These are phyloP conservation scores for Chrysanthemum makinoi DNA, from an alignment of 129 eudicot species.

Conservation along the genomic window DNA sequence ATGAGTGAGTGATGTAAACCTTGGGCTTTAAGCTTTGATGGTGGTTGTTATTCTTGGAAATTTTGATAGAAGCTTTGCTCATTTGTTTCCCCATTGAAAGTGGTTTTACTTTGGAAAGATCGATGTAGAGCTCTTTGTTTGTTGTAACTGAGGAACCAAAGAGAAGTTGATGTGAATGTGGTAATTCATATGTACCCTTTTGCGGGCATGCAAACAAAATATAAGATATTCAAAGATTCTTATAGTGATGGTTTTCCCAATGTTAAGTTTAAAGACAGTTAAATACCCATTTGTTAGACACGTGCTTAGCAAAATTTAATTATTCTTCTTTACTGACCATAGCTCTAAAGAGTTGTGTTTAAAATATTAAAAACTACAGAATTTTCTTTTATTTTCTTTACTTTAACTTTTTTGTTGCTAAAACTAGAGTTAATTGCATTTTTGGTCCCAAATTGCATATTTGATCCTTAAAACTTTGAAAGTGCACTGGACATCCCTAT, in stretches of 20 bases:
- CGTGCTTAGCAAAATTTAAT: no score
- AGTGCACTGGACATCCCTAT: no score
- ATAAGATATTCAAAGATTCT: conserved; percentile 38
- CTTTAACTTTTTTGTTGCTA: no score
- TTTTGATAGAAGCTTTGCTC: conserved; percentile 32
- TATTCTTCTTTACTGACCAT: no score
- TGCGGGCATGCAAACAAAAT: conserved; percentile 29
- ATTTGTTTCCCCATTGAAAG: conserved; percentile 48
- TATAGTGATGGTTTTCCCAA: conserved; percentile 1
- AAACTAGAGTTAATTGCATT: no score
- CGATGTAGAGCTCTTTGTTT: conserved; percentile 22
- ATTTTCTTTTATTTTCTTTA: no score
- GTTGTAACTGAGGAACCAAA: conserved; percentile 49
- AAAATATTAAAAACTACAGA: no score
- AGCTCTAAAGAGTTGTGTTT: no score
- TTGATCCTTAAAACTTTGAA: no score
- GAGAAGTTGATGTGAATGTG: conserved; percentile 37
- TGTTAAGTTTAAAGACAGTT: not conserved
- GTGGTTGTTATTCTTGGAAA: conserved; percentile 30
- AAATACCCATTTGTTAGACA: no score
- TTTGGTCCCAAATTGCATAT: no score
- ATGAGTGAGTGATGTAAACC: conserved; percentile 64
- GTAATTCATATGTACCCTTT: conserved; percentile 10
- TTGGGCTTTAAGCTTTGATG: conserved; percentile 35
- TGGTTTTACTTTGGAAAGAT: conserved; percentile 21